A percentile compares a stretch with the other conserved stretches of the same genome.
Evolutionary conservation across 352 stramenopile genomes (phyloP).

Genomic region (Globisporangium emineosum): DNA sequence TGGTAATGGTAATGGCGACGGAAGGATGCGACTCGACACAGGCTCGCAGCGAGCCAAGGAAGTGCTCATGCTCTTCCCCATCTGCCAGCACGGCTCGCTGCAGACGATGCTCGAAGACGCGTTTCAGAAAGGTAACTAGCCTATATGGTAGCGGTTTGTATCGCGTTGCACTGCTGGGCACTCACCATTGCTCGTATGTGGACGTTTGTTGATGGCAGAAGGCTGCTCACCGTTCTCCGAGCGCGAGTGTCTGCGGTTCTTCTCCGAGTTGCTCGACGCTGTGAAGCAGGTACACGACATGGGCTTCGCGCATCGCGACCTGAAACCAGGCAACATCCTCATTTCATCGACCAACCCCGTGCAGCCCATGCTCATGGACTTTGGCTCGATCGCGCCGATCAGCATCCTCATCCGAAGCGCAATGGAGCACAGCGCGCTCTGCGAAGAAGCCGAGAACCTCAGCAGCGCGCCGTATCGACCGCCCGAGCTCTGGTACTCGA

Average conservation of each 20-base stretch:
- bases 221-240: constrained; percentile 36
- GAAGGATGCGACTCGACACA: background rate
- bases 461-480: constrained; percentile 90
- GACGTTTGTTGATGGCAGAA: background rate
- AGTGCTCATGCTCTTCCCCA: constrained; percentile 59
- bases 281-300: constrained; percentile 53
- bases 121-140: constrained; percentile 21
- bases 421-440: constrained; percentile 51
- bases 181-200: background rate
- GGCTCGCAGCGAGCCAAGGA: constrained; percentile 32
- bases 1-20: background rate
- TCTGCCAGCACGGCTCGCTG: constrained; percentile 53
- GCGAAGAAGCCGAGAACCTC: constrained; percentile 77
- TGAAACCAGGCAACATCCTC: constrained; percentile 79
- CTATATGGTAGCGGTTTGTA: background rate
- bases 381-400: constrained; percentile 63
- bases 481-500: constrained; percentile 87
- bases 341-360: constrained; percentile 35
- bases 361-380: constrained; percentile 72
- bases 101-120: constrained; percentile 45
- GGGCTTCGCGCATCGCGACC: constrained; percentile 66
- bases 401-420: constrained; percentile 22
- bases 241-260: constrained; percentile 44
- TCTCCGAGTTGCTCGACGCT: constrained; percentile 48
- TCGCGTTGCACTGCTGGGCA: background rate